Evolutionary conservation across 2,329 filamentous ascomycete genomes (phyloP).

Genomic region (Cordyceps tenuipes): DNA sequence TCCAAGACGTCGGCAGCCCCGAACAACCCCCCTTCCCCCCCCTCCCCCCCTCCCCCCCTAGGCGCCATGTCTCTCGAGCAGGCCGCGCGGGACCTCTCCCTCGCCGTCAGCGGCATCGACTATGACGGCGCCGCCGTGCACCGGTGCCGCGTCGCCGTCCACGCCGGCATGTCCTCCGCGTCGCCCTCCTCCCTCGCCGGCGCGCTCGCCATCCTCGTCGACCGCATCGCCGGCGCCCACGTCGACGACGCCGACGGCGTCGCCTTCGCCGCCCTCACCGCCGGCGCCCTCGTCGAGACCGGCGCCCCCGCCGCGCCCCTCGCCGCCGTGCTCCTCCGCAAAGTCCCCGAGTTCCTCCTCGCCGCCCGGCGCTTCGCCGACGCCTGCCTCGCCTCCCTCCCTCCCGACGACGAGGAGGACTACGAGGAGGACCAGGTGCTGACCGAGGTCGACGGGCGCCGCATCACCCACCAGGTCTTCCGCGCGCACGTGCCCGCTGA

Average conservation of each 20-base stretch:
- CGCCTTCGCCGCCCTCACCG: conserved; percentile 4
- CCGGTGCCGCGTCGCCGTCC: conserved; percentile 5
- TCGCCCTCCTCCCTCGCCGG: not conserved
- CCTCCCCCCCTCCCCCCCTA: too few species aligned
- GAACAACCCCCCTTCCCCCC: not conserved
- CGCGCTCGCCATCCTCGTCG: not conserved
- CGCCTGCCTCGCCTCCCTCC: not conserved
- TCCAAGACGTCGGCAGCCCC: too few species aligned
- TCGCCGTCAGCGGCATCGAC: conserved; percentile 9
- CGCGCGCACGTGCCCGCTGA: not conserved
- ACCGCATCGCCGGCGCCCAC: not conserved
- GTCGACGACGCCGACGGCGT: conserved; percentile 7
- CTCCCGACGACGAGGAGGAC: not conserved
- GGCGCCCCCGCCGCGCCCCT: not conserved
- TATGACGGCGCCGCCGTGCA: conserved; percentile 6
- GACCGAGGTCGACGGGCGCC: not conserved
- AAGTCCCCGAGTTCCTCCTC: not conserved
- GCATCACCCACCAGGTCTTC: conserved; percentile 6
- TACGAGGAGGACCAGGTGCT: not conserved
- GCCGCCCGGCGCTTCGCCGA: conserved; percentile 5
- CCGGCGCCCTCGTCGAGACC: conserved; percentile 5
- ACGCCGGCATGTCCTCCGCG: not conserved
- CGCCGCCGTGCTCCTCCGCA: not conserved
- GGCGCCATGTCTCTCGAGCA: conserved; percentile 8
- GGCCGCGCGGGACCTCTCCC: conserved; percentile 5